Percentiles rank a stretch among this genome's conserved stretches.
Evolutionary conservation across 331 rosid species (phyloP).

Genomic region (Quercus tomentella): DNA sequence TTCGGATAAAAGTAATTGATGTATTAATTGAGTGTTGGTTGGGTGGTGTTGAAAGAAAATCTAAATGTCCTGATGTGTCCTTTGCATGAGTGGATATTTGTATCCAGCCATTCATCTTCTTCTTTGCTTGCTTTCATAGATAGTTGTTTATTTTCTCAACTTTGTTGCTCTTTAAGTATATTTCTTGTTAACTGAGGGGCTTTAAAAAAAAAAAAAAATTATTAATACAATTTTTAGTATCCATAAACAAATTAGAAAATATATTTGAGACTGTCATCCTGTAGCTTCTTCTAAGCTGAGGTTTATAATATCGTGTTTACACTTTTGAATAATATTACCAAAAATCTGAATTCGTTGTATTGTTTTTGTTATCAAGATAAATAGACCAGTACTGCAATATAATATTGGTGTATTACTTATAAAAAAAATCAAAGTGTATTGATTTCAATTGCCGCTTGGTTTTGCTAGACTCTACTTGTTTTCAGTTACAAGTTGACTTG

Average conservation of each 20-base stretch:
- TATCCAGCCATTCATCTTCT: no score
- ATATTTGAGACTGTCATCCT: background rate
- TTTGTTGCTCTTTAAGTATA: no score
- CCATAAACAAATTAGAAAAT: background rate
- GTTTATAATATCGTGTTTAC: background rate
- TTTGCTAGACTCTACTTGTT: background rate
- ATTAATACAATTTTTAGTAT: no score
- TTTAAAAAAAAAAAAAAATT: no score
- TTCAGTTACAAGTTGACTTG: background rate
- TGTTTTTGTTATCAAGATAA: constrained; percentile 5
- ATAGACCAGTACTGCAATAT: background rate
- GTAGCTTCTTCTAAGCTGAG: background rate
- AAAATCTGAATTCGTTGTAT: background rate
- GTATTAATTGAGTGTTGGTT: background rate
- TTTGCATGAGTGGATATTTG: no score
- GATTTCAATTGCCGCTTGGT: background rate
- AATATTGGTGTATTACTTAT: background rate
- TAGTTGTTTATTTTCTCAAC: no score
- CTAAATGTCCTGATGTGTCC: no score
- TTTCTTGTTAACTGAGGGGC: no score
- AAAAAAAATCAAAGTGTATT: background rate
- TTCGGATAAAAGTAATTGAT: background rate
- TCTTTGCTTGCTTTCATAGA: no score
- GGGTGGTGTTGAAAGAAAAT: background rate
- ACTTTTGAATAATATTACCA: background rate